A percentile compares a stretch with the other conserved stretches of the same genome.
Evolutionary conservation across 768 basidiomycete species (phyloP).

Genomic region (Terana coerulea): DNA sequence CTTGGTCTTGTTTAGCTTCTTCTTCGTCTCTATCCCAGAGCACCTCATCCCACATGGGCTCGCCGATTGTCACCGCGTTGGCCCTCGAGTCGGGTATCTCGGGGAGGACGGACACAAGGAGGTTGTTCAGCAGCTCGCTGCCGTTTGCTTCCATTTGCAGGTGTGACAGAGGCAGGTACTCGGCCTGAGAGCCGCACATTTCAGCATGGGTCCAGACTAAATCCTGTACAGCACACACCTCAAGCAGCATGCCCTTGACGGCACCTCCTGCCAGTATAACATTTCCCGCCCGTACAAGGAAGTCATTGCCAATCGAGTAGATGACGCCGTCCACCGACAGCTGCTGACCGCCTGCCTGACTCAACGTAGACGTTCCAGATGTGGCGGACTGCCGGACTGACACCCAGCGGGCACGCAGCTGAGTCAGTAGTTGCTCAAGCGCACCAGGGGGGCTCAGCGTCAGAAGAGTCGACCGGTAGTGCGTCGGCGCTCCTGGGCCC

Average conservation of each 20-base stretch:
- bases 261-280: slow-evolving; percentile 72
- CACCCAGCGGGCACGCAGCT: slow-evolving; percentile 74
- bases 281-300: slow-evolving; percentile 77
- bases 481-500: slow-evolving; percentile 34
- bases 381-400: slow-evolving; percentile 52
- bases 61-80: slow-evolving; percentile 74
- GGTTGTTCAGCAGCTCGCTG: slow-evolving; percentile 68
- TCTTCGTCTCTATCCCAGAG: slow-evolving; percentile 73
- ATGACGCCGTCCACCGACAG: slow-evolving; percentile 69
- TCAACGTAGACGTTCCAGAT: slow-evolving; percentile 34
- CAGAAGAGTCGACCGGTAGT: slow-evolving; percentile 74
- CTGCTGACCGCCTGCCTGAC: slow-evolving; percentile 54
- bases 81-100: slow-evolving; percentile 70
- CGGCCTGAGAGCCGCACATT: slow-evolving; percentile 47
- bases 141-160: slow-evolving; percentile 62
- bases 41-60: slow-evolving; percentile 78
- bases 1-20: slow-evolving; percentile 29
- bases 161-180: slow-evolving; percentile 75
- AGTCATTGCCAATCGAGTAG: slow-evolving; percentile 77
- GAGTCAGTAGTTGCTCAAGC: slow-evolving; percentile 69
- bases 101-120: slow-evolving; percentile 72
- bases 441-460: slow-evolving; percentile 72
- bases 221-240: slow-evolving; percentile 46
- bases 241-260: slow-evolving; percentile 80
- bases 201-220: slow-evolving; percentile 3